Conservation (phyloP, 1,139 yeast species). For the Hanseniaspora sp. region DNA sequence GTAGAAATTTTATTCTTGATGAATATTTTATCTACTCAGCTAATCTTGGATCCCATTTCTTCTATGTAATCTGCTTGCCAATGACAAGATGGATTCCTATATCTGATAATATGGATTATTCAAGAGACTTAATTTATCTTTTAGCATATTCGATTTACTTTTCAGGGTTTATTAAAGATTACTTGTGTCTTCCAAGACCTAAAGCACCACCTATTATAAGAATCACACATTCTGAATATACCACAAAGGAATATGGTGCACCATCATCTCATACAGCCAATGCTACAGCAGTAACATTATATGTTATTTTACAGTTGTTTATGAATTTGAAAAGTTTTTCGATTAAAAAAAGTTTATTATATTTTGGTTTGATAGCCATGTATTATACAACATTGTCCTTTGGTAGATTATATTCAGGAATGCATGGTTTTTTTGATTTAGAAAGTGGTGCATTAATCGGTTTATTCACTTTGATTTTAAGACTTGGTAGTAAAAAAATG, state of each 20-base stretch:
- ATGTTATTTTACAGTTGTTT: conserved; percentile 31
- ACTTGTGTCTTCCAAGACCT: conserved; percentile 83
- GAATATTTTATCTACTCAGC: conserved; percentile 81
- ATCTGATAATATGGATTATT: conserved; percentile 31
- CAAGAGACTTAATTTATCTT: conserved; percentile 54
- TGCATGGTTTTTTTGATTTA: conserved; percentile 88
- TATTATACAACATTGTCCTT: conserved; percentile 59
- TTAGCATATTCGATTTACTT: conserved; percentile 77
- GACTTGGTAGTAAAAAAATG: conserved; percentile 26
- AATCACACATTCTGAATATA: conserved; percentile 77
- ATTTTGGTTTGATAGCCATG: conserved; percentile 21
- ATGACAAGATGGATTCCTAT: conserved; percentile 77
- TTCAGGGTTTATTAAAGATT: conserved; percentile 72
- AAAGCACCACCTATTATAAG: conserved; percentile 83
- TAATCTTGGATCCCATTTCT: conserved; percentile 83
- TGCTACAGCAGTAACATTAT: conserved; percentile 66
- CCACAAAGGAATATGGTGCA: conserved; percentile 88
- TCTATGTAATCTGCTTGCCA: conserved; percentile 82
- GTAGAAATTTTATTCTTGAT: conserved; percentile 50
- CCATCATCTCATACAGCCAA: conserved; percentile 91
- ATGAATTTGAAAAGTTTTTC: conserved; percentile 18
- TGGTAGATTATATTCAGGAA: conserved; percentile 89
- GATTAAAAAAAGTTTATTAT: background rate
- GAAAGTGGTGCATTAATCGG: conserved; percentile 60
- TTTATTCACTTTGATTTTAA: conserved; percentile 33